Evolutionary conservation across 768 basidiomycete genomes (phyloP).

Genomic region (Suillus paluster): DNA sequence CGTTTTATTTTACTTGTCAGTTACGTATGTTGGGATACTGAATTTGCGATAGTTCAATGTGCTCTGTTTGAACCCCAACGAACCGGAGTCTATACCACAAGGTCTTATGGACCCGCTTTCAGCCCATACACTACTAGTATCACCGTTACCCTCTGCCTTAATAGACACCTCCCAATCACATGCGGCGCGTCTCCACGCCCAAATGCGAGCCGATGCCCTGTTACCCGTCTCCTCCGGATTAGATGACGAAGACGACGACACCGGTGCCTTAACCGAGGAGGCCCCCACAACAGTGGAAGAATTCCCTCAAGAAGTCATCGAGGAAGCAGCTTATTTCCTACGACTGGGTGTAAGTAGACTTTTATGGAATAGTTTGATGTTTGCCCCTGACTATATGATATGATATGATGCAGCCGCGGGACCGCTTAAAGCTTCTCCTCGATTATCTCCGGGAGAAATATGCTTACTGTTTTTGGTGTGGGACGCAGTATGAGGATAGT

Average conservation of each 20-base stretch:
- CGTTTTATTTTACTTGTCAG: conserved; percentile 9
- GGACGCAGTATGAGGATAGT: conserved; percentile 66
- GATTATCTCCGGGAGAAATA: conserved; percentile 74
- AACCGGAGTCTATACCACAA: conserved; percentile 66
- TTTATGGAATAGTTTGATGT: conserved; percentile 10
- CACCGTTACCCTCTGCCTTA: conserved; percentile 12
- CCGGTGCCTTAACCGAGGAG: conserved; percentile 17
- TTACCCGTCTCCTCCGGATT: conserved; percentile 46
- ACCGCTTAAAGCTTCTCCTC: conserved; percentile 69
- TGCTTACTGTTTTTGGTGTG: conserved; percentile 90
- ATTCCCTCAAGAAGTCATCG: conserved; percentile 58
- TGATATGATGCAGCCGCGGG: conserved; percentile 64
- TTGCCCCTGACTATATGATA: conserved; percentile 20
- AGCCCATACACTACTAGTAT: conserved; percentile 37
- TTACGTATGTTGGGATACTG: conserved; percentile 2
- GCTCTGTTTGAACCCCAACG: conserved; percentile 74
- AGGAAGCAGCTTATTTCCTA: conserved; percentile 71
- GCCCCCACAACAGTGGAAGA: conserved; percentile 30
- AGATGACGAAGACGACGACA: conserved; percentile 41
- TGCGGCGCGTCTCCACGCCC: conserved; percentile 59
- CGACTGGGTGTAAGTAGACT: conserved; percentile 57
- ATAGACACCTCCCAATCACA: conserved; percentile 26
- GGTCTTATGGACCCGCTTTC: conserved; percentile 63
- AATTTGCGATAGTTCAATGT: conserved; percentile 70
- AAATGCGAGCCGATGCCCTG: conserved; percentile 79